A percentile compares a stretch with the other conserved stretches of the same genome.
Evolutionary conservation across 2,329 filamentous ascomycete species (phyloP).

Genomic region (Colletotrichum sp.): DNA sequence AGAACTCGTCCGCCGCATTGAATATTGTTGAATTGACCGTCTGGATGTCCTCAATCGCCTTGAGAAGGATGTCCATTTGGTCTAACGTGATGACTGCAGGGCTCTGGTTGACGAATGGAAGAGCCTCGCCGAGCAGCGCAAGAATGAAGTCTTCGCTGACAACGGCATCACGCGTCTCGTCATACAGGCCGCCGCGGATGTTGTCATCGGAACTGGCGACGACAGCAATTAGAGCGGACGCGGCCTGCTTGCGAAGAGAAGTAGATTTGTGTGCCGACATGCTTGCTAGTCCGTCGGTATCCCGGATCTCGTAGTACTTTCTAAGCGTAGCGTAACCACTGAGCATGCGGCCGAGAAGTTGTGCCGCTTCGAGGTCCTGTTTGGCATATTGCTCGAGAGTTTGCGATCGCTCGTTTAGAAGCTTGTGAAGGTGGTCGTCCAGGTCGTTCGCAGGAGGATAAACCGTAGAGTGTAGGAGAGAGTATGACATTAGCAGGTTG

Average conservation of each 20-base stretch:
- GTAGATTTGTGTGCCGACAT: constrained; percentile 48
- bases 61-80: constrained; percentile 77
- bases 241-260: constrained; percentile 71
- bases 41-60: constrained; percentile 80
- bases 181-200: constrained; percentile 89
- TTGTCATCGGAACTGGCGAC: constrained; percentile 87
- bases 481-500: constrained; percentile 86
- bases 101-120: constrained; percentile 73
- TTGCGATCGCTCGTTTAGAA: constrained; percentile 74
- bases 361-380: constrained; percentile 80
- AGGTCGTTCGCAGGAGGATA: constrained; percentile 76
- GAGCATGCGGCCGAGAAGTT: constrained; percentile 82
- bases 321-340: constrained; percentile 92
- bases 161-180: constrained; percentile 79
- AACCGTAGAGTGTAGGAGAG: constrained; percentile 81
- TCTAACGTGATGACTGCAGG: constrained; percentile 65
- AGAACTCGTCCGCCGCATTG: constrained; percentile 77
- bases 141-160: constrained; percentile 89
- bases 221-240: constrained; percentile 78
- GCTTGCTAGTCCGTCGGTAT: constrained; percentile 45
- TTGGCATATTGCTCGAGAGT: constrained; percentile 75
- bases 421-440: constrained; percentile 71
- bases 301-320: constrained; percentile 88
- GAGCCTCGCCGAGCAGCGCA: constrained; percentile 81
- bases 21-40: constrained; percentile 77